Percentiles rank a stretch among this genome's conserved stretches.
Conservation (phyloP, 768 basidiomycete species). For the Kwoniella heveanensis region DNA sequence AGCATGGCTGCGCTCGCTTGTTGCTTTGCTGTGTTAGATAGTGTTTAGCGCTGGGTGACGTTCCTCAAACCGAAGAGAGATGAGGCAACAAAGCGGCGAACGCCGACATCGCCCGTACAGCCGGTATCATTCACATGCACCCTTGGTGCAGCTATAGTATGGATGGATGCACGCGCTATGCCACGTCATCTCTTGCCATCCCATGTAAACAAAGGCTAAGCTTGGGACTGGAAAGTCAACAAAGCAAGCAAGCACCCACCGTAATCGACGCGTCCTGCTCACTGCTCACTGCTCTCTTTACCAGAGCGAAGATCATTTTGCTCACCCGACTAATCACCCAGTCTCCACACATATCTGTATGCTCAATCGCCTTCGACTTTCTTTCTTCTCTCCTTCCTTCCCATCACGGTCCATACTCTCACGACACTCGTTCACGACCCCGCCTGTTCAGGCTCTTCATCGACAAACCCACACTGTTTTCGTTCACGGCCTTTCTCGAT, state of each 20-base stretch:
- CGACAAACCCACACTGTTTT: neutral
- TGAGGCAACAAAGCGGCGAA: neutral
- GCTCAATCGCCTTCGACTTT: neutral
- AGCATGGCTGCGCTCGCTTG: neutral
- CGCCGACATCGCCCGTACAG: neutral
- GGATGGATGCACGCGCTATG: no score
- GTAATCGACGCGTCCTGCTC: neutral
- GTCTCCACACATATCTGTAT: no score
- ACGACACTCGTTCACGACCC: neutral
- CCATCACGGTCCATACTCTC: neutral
- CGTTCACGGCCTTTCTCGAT: neutral
- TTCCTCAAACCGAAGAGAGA: neutral
- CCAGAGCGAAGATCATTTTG: no score
- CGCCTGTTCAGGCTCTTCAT: neutral
- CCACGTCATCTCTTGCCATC: neutral
- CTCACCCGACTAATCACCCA: no score
- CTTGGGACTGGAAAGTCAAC: neutral
- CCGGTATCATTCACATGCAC: no score
- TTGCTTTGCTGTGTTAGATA: neutral
- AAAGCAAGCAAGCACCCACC: neutral
- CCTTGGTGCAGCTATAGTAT: no score
- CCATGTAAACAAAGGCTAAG: neutral
- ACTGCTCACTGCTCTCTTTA: no score
- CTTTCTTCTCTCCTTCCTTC: neutral
- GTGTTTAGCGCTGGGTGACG: neutral